phyloP scores from a whole-genome alignment of 345 rosid species.

The Eucalyptus globulus region DNA sequence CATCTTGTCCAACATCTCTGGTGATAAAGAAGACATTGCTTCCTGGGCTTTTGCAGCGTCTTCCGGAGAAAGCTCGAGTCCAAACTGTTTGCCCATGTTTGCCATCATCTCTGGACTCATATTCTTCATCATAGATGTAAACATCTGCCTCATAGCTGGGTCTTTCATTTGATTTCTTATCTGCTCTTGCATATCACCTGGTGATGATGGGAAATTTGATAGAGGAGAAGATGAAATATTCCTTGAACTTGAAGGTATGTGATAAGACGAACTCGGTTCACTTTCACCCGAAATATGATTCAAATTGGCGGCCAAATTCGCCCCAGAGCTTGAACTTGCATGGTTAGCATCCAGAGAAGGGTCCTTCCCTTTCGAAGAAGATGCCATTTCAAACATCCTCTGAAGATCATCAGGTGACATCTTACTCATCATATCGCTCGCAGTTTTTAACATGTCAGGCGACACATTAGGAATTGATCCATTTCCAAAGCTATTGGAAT shows the following conservation, averaged over 20 bases:
- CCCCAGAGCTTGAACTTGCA: slow-evolving; percentile 4
- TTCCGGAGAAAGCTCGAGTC: slow-evolving; percentile 70
- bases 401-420: slow-evolving; percentile 75
- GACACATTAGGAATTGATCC: slow-evolving; percentile 31
- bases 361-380: slow-evolving; percentile 34
- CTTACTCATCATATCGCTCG: slow-evolving; percentile 73
- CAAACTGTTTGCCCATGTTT: slow-evolving; percentile 92
- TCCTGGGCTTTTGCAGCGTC: slow-evolving; percentile 86
- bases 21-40: slow-evolving; percentile 88
- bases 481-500: slow-evolving; percentile 23
- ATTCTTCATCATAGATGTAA: slow-evolving; percentile 75
- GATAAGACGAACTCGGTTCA: slow-evolving; percentile 31
- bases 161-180: slow-evolving; percentile 91
- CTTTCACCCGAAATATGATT: slow-evolving; percentile 18
- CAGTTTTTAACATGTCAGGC: slow-evolving; percentile 79
- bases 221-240: slow-evolving; percentile 16
- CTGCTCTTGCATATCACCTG: slow-evolving; percentile 78
- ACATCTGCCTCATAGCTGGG: slow-evolving; percentile 94
- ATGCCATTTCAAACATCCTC: slow-evolving; percentile 81
- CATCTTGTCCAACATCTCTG: slow-evolving; percentile 79
- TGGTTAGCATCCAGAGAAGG: slow-evolving; percentile 4
- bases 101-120: slow-evolving; percentile 96
- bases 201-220: slow-evolving; percentile 31
- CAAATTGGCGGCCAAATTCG: slow-evolving; percentile 14
- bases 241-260: slow-evolving; percentile 22